These are phyloP conservation scores for Corinectria fuckeliana DNA, from an alignment of 2,329 filamentous ascomycete genomes.

Conservation along the genomic window DNA sequence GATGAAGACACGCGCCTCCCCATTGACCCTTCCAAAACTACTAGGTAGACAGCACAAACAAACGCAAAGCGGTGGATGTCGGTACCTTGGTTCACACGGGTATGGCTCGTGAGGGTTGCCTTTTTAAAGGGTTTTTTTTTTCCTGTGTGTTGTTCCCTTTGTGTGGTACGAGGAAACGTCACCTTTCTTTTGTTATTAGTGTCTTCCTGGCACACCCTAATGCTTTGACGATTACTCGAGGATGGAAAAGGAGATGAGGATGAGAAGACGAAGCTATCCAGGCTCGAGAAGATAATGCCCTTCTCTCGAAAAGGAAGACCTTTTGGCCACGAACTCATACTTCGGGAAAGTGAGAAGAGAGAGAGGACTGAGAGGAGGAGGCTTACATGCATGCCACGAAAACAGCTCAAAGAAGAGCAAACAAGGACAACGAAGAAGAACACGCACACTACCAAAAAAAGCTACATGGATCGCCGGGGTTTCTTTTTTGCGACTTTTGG, in stretches of 20 bases:
- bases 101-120: slow-evolving; percentile 29
- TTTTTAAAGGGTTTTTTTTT: slow-evolving; percentile 30
- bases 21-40: slow-evolving; percentile 39
- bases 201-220: slow-evolving; percentile 30
- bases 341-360: neutral
- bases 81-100: slow-evolving; percentile 37
- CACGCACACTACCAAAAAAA: neutral
- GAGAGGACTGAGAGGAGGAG: neutral
- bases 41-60: slow-evolving; percentile 39
- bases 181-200: slow-evolving; percentile 26
- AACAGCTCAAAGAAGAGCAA: neutral
- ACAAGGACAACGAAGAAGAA: neutral
- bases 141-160: slow-evolving; percentile 38
- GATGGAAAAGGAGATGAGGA: slow-evolving; percentile 4
- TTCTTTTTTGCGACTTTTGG: neutral
- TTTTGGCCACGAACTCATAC: slow-evolving; percentile 1
- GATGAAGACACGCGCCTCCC: slow-evolving; percentile 27
- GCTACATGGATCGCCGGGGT: neutral
- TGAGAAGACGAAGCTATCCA: slow-evolving; percentile 1
- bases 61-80: slow-evolving; percentile 26
- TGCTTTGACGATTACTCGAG: slow-evolving; percentile 33
- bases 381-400: neutral
- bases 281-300: slow-evolving; percentile 18
- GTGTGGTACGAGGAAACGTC: slow-evolving; percentile 37
- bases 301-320: slow-evolving; percentile 8